phyloP scores from a whole-genome alignment of 1,284 basidiomycete genomes.

The Microbotryum lychnidis-dioicae region DNA sequence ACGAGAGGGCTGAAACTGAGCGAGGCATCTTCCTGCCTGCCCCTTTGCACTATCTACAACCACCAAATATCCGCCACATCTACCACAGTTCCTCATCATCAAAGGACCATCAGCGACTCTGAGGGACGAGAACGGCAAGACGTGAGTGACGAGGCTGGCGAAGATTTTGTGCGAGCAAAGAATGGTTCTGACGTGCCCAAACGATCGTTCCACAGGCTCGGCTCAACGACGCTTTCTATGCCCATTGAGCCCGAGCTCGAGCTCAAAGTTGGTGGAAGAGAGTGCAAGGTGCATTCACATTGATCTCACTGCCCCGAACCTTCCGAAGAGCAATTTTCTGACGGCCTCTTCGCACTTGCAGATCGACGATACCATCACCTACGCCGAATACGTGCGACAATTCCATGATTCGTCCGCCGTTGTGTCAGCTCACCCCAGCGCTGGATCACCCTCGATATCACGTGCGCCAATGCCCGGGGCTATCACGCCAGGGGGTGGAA shows the following conservation, averaged over 20 bases:
- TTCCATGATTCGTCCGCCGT: not conserved
- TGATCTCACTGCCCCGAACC: not conserved
- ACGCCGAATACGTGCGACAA: slow-evolving; percentile 1
- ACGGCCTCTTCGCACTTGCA: not conserved
- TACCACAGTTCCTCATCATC: slow-evolving; percentile 44
- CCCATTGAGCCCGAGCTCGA: slow-evolving; percentile 48
- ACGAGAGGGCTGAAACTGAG: too few relatives aligned
- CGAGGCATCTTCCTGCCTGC: too few relatives aligned
- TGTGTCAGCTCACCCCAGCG: not conserved
- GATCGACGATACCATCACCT: slow-evolving; percentile 4
- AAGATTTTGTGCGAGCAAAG: too few relatives aligned
- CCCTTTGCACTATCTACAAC: too few relatives aligned
- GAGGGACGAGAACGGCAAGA: slow-evolving; percentile 55
- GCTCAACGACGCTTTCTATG: not conserved
- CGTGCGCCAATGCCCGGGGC: too few relatives aligned
- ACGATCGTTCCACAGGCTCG: slow-evolving; percentile 1
- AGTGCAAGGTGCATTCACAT: not conserved
- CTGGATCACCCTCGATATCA: too few relatives aligned
- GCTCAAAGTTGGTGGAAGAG: slow-evolving; percentile 39
- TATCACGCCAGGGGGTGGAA: too few relatives aligned
- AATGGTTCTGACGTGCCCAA: not conserved
- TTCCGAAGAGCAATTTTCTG: not conserved
- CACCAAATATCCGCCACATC: slow-evolving; percentile 39
- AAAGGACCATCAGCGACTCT: slow-evolving; percentile 45
- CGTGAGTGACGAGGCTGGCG: slow-evolving; percentile 42